Base-by-base conservation (phyloP, 345 rosid genomes). In the Streptanthus diversifolius region DNA sequence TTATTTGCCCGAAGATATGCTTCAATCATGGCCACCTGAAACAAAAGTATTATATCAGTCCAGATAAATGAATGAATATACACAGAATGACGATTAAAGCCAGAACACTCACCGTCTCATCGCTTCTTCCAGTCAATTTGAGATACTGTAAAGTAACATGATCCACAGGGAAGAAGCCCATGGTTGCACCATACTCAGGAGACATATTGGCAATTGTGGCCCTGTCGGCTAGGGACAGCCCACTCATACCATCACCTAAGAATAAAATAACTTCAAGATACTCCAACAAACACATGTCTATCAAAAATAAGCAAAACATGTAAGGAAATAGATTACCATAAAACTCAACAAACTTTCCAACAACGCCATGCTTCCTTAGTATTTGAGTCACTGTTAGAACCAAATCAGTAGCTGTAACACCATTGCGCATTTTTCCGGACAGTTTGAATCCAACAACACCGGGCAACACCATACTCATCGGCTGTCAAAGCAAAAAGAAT, bases 381-480 rank as follows among this genome's bases (percentile, higher is more conserved):
- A 88, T 90, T 79, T 93, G 97, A 47, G 98, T 93, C 29, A 88
- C 97, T 2, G 98, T 93, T 81, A 93, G 74, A 80, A 93, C 98
- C 84, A 90, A 82, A 78, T 93, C 98, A 27, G 97, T 93, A 43
- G 98, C 97, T 11, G 97, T 93, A 63, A 93, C 91, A 64, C 95
- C 98, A 84, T 92, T 76, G 61, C 85, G 85, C 57, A 92, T 73
- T 76, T 92, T 92, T 51, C 96, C 90, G 0, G 80, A 51, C 76
- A 93, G 80, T 68, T 93, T 90, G 63, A 90, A 93, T 25, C 98
- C 98, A 71, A 93, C 97, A 53, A 90, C 98, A 79, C 98, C 98
- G 47, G 98, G 97, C 77, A 93, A 80, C 60, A 93, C 98, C 98
- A 93, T 93, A 84, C 98, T 93, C 97, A 93, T 93, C 37, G 98